Percentiles rank a stretch among this genome's conserved stretches.
Conservation (phyloP, 768 basidiomycete genomes). For the Lactifluus hygrophoroides region DNA sequence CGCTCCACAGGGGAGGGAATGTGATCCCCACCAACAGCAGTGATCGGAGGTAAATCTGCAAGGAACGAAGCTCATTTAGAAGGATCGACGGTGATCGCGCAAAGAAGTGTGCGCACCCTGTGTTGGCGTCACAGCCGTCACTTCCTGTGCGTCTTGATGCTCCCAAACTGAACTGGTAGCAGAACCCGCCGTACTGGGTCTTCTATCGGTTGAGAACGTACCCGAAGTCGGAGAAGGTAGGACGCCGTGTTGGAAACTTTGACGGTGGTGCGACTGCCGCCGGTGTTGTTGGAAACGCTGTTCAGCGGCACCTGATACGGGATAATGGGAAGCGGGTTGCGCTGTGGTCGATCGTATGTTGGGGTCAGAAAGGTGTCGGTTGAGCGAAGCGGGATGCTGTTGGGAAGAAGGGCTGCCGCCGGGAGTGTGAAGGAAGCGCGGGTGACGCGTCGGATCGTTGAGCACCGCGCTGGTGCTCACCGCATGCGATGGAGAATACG, state of each 20-base stretch:
- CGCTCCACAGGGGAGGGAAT: neutral
- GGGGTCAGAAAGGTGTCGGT: conserved; percentile 12
- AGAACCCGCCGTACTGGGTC: conserved; percentile 17
- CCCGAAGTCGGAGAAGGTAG: conserved; percentile 9
- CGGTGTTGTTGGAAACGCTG: conserved; percentile 2
- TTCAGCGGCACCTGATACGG: neutral
- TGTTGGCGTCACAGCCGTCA: neutral
- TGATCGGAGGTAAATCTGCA: conserved; percentile 15
- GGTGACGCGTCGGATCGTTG: conserved; percentile 8
- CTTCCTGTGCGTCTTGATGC: conserved; percentile 1
- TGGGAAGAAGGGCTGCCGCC: conserved; percentile 7
- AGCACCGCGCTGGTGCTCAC: neutral
- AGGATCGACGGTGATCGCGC: conserved; percentile 15
- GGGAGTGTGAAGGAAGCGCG: conserved; percentile 11
- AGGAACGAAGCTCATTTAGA: conserved; percentile 4
- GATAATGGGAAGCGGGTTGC: neutral
- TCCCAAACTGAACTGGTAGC: conserved; percentile 18
- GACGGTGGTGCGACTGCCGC: conserved; percentile 4
- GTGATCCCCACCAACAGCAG: conserved; percentile 9
- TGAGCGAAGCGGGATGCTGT: neutral
- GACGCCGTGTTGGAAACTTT: conserved; percentile 8
- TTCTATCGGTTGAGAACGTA: conserved; percentile 7
- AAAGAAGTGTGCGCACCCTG: conserved; percentile 4
- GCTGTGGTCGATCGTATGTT: conserved; percentile 8
- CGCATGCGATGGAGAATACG: neutral